phyloP scores from a whole-genome alignment of 257 asterid species.

The Datura wrightii region DNA sequence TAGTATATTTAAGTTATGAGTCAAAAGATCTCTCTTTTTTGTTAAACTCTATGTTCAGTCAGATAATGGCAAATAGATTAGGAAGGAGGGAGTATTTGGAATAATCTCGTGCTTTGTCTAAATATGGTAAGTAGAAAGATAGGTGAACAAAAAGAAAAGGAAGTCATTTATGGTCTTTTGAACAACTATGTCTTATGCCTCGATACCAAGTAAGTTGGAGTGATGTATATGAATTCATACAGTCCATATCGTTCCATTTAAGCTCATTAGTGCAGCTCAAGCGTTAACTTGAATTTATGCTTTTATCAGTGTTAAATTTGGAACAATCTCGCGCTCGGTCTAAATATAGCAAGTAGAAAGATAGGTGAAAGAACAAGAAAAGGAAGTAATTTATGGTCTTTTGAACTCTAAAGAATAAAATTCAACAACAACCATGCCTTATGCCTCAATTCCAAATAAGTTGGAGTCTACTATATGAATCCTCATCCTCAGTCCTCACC shows the following conservation, averaged over 20 bases:
- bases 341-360: background rate
- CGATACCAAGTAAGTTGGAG: background rate
- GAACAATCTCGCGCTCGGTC: background rate
- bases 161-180: background rate
- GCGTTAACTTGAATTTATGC: background rate
- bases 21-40: background rate
- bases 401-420: background rate
- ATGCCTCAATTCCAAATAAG: background rate
- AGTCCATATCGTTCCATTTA: background rate
- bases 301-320: background rate
- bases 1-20: background rate
- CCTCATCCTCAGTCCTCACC: background rate
- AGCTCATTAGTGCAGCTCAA: background rate
- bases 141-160: background rate
- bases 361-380: conserved; percentile 8
- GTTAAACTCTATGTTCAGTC: background rate
- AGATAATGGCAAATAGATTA: background rate
- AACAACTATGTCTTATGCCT: background rate
- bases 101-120: background rate
- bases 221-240: background rate
- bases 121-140: background rate
- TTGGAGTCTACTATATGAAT: background rate
- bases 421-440: background rate
- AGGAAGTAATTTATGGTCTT: background rate
- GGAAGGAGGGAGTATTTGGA: background rate